phyloP scores from a whole-genome alignment of 257 asterid species.

The Forsythia viridissima region DNA sequence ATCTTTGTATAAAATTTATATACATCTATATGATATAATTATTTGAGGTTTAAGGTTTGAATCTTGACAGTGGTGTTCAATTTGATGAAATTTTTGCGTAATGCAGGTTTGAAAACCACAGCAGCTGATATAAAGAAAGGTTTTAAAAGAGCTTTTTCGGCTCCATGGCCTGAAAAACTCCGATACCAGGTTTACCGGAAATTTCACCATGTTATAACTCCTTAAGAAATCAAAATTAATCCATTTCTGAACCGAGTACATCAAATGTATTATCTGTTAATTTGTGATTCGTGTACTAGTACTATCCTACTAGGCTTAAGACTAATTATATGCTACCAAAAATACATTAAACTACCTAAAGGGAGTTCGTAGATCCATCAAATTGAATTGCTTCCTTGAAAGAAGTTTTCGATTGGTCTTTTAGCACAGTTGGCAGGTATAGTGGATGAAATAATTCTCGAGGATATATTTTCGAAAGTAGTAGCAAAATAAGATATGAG shows the following conservation, averaged over 20 bases:
- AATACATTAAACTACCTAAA: not conserved
- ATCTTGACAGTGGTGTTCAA: conserved; percentile 5
- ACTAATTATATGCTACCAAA: not conserved
- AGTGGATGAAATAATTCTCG: not conserved
- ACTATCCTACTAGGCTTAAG: not conserved
- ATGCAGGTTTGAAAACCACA: conserved; percentile 61
- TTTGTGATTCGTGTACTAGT: not conserved
- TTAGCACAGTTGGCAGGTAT: not conserved
- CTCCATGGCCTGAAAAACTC: conserved; percentile 89
- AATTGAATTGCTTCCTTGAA: not conserved
- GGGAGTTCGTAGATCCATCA: not conserved
- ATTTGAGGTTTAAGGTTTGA: not conserved
- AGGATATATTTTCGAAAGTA: not conserved
- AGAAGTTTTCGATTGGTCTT: not conserved
- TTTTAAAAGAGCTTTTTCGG: conserved; percentile 80
- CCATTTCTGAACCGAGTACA: not conserved
- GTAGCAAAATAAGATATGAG: not conserved
- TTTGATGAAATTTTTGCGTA: conserved; percentile 3
- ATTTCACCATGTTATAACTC: conserved; percentile 3
- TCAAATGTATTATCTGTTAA: not conserved
- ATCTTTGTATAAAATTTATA: conserved; percentile 9
- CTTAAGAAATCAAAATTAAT: not conserved
- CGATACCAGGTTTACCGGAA: conserved; percentile 74
- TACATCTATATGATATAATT: not conserved
- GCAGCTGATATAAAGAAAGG: conserved; percentile 84